These are phyloP conservation scores for Aspergillus persii DNA, from an alignment of 2,329 filamentous ascomycete species.

Conservation along the genomic window DNA sequence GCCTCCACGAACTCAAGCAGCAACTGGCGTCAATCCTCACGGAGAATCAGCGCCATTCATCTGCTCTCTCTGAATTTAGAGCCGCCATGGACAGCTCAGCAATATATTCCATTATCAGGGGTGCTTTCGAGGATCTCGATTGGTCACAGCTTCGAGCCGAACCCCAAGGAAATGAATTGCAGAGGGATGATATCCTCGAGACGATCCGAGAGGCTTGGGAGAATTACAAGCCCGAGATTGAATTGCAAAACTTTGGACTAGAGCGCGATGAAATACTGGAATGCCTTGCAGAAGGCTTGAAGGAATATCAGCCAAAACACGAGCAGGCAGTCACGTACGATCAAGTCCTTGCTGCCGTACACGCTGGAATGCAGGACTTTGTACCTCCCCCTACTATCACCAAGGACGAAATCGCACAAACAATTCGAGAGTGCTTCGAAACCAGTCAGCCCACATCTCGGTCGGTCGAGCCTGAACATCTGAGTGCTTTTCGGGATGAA, in stretches of 20 bases:
- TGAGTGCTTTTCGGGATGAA: slow-evolving; percentile 31
- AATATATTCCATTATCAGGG: slow-evolving; percentile 79
- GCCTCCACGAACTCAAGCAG: slow-evolving; percentile 75
- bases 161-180: slow-evolving; percentile 53
- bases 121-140: slow-evolving; percentile 60
- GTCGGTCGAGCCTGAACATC: slow-evolving; percentile 25
- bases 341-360: slow-evolving; percentile 79
- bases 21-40: slow-evolving; percentile 78
- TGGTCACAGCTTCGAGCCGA: slow-evolving; percentile 60
- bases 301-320: slow-evolving; percentile 61
- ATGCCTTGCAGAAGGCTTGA: slow-evolving; percentile 81
- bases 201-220: slow-evolving; percentile 91
- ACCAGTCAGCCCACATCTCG: slow-evolving; percentile 57
- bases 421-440: slow-evolving; percentile 81
- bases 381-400: slow-evolving; percentile 69
- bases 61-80: slow-evolving; percentile 61
- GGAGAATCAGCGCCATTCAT: slow-evolving; percentile 69
- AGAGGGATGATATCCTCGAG: slow-evolving; percentile 78
- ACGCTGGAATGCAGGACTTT: slow-evolving; percentile 82
- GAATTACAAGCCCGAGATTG: slow-evolving; percentile 88
- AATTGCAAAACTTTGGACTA: slow-evolving; percentile 83
- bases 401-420: slow-evolving; percentile 77
- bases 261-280: slow-evolving; percentile 87
- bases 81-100: slow-evolving; percentile 74
- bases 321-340: slow-evolving; percentile 69